Percentiles rank a stretch among this genome's conserved stretches.
Evolutionary conservation across 177 flowering plant species (phyloP).

Genomic region (Tripterygium wilfordii): DNA sequence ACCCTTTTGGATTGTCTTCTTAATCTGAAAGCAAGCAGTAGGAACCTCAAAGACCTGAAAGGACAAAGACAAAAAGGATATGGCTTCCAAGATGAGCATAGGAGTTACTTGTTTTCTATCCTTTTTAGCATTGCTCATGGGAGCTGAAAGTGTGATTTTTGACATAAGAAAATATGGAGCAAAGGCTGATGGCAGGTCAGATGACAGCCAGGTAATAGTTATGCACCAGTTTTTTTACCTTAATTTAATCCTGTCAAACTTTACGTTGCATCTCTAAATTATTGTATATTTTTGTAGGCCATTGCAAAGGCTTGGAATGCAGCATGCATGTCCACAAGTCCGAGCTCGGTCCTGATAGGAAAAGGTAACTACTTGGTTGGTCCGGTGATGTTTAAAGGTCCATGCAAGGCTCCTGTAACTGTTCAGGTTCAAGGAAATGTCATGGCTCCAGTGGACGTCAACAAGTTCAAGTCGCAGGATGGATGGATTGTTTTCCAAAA

Average conservation of each 20-base stretch:
- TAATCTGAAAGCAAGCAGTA: background rate
- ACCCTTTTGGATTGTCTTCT: background rate
- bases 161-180: slow-evolving; percentile 28
- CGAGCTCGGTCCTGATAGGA: slow-evolving; percentile 12
- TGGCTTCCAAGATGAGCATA: slow-evolving; percentile 1
- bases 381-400: slow-evolving; percentile 26
- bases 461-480: background rate
- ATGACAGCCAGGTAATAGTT: slow-evolving; percentile 18
- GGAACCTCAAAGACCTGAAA: background rate
- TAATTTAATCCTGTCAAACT: background rate
- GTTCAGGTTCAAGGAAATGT: slow-evolving; percentile 29
- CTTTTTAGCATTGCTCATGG: background rate
- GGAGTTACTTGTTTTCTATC: slow-evolving; percentile 2
- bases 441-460: slow-evolving; percentile 24
- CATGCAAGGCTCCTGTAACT: slow-evolving; percentile 31
- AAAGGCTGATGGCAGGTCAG: slow-evolving; percentile 24
- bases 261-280: background rate
- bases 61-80: background rate
- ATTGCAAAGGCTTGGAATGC: slow-evolving; percentile 19
- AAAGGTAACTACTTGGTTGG: slow-evolving; percentile 16
- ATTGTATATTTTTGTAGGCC: slow-evolving; percentile 8
- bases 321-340: slow-evolving; percentile 11
- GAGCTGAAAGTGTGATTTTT: slow-evolving; percentile 2
- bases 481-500: slow-evolving; percentile 35
- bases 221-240: background rate